Conservation (phyloP, 2,329 filamentous ascomycete species). For the Fusarium neocosmosporiellum region DNA sequence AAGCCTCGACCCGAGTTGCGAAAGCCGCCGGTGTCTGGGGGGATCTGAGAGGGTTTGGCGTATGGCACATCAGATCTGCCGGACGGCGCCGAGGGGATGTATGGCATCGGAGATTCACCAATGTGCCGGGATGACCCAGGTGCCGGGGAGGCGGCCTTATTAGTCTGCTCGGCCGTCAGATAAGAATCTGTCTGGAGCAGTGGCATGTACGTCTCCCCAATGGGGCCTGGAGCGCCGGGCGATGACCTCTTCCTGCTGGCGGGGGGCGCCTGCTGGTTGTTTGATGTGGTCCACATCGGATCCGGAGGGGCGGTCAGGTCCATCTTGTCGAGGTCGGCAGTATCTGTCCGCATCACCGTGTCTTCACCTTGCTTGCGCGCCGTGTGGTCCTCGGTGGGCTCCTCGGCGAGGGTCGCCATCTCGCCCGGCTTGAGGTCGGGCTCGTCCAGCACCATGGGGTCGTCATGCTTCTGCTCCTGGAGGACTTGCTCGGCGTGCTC, state of each 20-base stretch:
- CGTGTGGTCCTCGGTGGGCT: constrained; percentile 28
- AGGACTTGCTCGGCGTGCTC: constrained; percentile 76
- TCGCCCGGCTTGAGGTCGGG: constrained; percentile 32
- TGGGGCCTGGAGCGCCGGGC: constrained; percentile 37
- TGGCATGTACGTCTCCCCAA: constrained; percentile 43
- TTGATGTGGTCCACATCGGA: constrained; percentile 55
- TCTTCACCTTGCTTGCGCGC: constrained; percentile 34
- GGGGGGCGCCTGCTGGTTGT: constrained; percentile 40
- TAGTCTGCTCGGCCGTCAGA: constrained; percentile 33
- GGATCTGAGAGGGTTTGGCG: constrained; percentile 48
- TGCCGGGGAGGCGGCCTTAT: constrained; percentile 33
- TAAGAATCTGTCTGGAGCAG: constrained; percentile 38
- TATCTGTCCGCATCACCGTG: constrained; percentile 51
- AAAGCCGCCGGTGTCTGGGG: constrained; percentile 55
- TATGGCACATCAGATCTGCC: constrained; percentile 35
- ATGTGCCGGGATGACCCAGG: constrained; percentile 34
- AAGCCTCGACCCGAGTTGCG: constrained; percentile 52
- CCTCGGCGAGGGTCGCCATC: constrained; percentile 36
- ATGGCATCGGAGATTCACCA: constrained; percentile 43
- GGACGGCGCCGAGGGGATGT: constrained; percentile 35
- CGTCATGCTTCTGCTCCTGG: constrained; percentile 54
- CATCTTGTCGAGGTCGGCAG: constrained; percentile 56
- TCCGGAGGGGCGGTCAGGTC: constrained; percentile 54
- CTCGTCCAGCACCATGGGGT: constrained; percentile 45
- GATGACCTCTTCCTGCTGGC: constrained; percentile 44